phyloP scores from a whole-genome alignment of 352 stramenopile species.

The Globisporangium cystogenes region DNA sequence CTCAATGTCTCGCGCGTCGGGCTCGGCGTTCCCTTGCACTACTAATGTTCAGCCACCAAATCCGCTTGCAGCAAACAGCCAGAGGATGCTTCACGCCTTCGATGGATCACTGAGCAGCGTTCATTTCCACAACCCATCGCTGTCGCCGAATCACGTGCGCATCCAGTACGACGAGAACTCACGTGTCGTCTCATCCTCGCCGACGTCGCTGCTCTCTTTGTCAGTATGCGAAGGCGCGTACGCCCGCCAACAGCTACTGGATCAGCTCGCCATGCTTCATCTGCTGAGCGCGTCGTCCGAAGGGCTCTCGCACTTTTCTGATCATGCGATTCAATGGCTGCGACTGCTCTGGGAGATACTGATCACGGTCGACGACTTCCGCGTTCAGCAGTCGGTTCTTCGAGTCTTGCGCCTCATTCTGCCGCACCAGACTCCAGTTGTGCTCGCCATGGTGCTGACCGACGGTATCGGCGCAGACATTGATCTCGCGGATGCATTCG shows the following conservation, averaged over 20 bases:
- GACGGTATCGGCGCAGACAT: neutral
- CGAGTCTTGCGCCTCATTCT: slow-evolving; percentile 48
- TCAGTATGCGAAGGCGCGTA: neutral
- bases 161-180: slow-evolving; percentile 80
- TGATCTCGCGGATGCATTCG: neutral
- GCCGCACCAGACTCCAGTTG: slow-evolving; percentile 22
- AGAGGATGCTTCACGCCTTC: slow-evolving; percentile 32
- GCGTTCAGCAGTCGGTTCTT: slow-evolving; percentile 63
- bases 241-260: slow-evolving; percentile 9
- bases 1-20: neutral
- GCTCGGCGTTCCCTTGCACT: neutral
- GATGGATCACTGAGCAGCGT: slow-evolving; percentile 83
- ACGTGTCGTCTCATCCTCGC: neutral
- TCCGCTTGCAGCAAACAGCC: neutral
- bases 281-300: slow-evolving; percentile 46
- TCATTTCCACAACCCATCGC: slow-evolving; percentile 84
- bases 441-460: slow-evolving; percentile 16
- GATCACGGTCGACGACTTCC: slow-evolving; percentile 30
- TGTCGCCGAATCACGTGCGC: slow-evolving; percentile 90
- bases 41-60: neutral
- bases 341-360: slow-evolving; percentile 41
- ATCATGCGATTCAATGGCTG: slow-evolving; percentile 42
- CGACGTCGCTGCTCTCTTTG: neutral
- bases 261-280: slow-evolving; percentile 36
- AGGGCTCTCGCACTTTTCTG: slow-evolving; percentile 29